A percentile compares a stretch with the other conserved stretches of the same genome.
Conservation (phyloP, 164 flowering plant species). For the Stephania japonica region DNA sequence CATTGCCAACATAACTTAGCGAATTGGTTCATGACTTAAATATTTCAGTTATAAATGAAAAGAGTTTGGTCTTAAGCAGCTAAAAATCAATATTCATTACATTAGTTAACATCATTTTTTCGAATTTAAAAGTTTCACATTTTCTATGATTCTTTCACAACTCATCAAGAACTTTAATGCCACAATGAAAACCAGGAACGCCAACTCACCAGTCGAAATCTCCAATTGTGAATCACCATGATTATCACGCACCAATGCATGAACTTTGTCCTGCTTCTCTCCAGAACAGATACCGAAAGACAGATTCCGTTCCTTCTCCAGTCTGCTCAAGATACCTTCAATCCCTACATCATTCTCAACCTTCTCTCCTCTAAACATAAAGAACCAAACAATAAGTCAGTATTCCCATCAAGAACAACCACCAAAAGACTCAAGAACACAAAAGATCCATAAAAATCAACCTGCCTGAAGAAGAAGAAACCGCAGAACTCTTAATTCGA, state of each 20-base stretch:
- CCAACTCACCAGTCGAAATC: constrained; percentile 16
- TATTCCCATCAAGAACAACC: not conserved
- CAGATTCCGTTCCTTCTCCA: constrained; percentile 59
- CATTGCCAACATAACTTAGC: not conserved
- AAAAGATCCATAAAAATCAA: constrained; percentile 40
- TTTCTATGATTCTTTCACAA: not conserved
- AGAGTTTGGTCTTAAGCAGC: not conserved
- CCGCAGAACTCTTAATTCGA: constrained; percentile 12
- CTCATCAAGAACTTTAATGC: not conserved
- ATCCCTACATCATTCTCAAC: constrained; percentile 47
- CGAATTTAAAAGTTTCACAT: not conserved
- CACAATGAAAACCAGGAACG: not conserved
- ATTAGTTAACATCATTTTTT: not conserved
- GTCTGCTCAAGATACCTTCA: constrained; percentile 67
- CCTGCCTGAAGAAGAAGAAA: constrained; percentile 37
- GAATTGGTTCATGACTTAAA: not conserved
- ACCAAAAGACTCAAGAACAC: not conserved
- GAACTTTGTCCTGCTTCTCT: constrained; percentile 19
- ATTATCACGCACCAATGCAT: constrained; percentile 7
- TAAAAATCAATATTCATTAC: not conserved
- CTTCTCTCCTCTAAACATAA: constrained; percentile 30
- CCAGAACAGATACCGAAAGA: constrained; percentile 33
- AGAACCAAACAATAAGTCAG: constrained; percentile 3
- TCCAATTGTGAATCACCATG: constrained; percentile 14
- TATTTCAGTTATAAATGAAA: not conserved